These are phyloP conservation scores for Meyerozyma smithsonii DNA, from an alignment of 1,139 yeast species.

Conservation along the genomic window DNA sequence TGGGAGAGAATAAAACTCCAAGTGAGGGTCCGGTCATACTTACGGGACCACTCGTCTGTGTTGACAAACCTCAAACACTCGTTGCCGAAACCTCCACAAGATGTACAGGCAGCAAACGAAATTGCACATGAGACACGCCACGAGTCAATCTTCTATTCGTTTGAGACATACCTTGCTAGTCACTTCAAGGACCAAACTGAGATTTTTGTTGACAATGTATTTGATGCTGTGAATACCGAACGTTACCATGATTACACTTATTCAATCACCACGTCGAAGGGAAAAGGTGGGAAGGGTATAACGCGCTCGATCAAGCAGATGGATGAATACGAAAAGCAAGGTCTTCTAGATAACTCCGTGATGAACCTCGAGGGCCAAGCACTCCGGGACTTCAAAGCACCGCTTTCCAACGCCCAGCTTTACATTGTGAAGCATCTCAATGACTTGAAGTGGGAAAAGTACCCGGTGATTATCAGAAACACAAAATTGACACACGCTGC, in stretches of 20 bases:
- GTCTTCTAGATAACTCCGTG: not conserved
- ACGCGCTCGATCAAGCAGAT: conserved; percentile 1
- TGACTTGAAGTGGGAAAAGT: conserved; percentile 60
- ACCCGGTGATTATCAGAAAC: conserved; percentile 61
- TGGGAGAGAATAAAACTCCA: conserved; percentile 36
- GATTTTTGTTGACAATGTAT: conserved; percentile 54
- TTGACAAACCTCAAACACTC: conserved; percentile 4
- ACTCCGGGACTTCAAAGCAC: conserved; percentile 26
- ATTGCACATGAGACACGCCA: conserved; percentile 6
- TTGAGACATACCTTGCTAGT: conserved; percentile 15
- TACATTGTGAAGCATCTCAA: conserved; percentile 56
- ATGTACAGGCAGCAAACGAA: conserved; percentile 1
- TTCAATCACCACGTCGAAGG: conserved; percentile 4
- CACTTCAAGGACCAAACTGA: conserved; percentile 52
- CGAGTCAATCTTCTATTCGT: conserved; percentile 10
- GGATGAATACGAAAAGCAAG: not conserved
- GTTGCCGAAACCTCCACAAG: not conserved
- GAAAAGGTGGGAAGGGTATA: not conserved
- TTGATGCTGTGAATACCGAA: conserved; percentile 46
- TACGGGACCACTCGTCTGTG: conserved; percentile 20
- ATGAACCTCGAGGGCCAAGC: conserved; percentile 11
- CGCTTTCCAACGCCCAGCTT: conserved; percentile 33
- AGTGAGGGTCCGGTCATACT: conserved; percentile 27
- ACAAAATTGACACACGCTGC: conserved; percentile 78
- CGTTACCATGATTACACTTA: conserved; percentile 13